Conservation (phyloP, 2,329 filamentous ascomycete species). For the Fusarium subtropicale region DNA sequence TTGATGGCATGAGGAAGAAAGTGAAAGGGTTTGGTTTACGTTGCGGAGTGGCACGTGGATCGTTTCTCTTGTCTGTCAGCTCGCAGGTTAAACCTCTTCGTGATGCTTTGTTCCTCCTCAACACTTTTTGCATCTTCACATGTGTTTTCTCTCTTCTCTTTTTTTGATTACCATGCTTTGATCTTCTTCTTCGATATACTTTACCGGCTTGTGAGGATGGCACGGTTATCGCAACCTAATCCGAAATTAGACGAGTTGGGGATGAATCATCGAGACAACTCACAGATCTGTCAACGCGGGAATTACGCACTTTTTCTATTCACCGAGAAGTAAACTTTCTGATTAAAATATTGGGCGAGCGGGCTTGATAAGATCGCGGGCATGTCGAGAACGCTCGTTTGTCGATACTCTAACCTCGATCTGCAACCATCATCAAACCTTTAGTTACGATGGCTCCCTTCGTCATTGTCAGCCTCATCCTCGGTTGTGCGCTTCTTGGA, state of each 20-base stretch:
- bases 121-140: neutral
- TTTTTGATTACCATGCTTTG: neutral
- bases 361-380: neutral
- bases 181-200: neutral
- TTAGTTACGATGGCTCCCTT: neutral
- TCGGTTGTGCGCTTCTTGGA: slow-evolving; percentile 33
- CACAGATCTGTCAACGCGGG: neutral
- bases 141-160: neutral
- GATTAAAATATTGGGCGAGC: no score
- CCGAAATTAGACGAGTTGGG: slow-evolving; percentile 13
- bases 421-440: neutral
- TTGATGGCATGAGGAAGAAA: neutral
- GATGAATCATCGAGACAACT: neutral
- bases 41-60: neutral
- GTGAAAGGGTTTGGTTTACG: neutral
- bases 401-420: neutral
- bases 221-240: slow-evolving; percentile 39
- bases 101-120: neutral
- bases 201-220: neutral
- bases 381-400: neutral
- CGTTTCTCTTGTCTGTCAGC: neutral
- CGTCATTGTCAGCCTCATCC: slow-evolving; percentile 14
- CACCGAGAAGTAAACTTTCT: no score
- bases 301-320: neutral
- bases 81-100: neutral